Evolutionary conservation across 192 early-diverging fungal genomes (phyloP).

Genomic region (Linnemannia elongata): DNA sequence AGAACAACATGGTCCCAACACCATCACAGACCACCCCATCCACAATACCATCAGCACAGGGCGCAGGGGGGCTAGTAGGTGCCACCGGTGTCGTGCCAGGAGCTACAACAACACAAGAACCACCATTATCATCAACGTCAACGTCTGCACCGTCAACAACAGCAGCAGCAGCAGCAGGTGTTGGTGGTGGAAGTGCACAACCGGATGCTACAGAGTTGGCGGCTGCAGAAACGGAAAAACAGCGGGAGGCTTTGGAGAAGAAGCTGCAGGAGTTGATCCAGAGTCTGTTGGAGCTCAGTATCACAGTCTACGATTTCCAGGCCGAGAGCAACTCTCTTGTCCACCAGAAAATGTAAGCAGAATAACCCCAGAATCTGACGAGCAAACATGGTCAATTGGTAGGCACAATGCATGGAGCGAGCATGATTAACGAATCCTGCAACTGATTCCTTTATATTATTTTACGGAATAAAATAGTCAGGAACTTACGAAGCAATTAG

Average conservation of each 20-base stretch:
- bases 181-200: not conserved
- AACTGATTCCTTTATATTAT: not conserved
- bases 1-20: not conserved
- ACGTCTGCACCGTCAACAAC: not conserved
- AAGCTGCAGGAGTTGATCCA: conserved; percentile 65
- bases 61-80: not conserved
- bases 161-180: not conserved
- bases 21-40: not conserved
- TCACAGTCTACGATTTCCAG: conserved; percentile 71
- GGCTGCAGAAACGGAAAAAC: conserved; percentile 25
- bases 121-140: not conserved
- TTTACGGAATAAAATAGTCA: conserved; percentile 21
- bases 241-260: conserved; percentile 55
- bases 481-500: conserved; percentile 46
- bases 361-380: not conserved
- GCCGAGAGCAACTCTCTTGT: conserved; percentile 60
- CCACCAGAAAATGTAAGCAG: conserved; percentile 64
- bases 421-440: not conserved
- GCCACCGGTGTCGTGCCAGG: not conserved
- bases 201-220: conserved; percentile 13
- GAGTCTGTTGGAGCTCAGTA: conserved; percentile 63
- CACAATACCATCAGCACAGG: not conserved
- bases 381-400: not conserved
- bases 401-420: not conserved
- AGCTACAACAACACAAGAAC: not conserved